Base-by-base conservation (phyloP, 2,329 filamentous ascomycete species). In the Clarireedia sp. region DNA sequence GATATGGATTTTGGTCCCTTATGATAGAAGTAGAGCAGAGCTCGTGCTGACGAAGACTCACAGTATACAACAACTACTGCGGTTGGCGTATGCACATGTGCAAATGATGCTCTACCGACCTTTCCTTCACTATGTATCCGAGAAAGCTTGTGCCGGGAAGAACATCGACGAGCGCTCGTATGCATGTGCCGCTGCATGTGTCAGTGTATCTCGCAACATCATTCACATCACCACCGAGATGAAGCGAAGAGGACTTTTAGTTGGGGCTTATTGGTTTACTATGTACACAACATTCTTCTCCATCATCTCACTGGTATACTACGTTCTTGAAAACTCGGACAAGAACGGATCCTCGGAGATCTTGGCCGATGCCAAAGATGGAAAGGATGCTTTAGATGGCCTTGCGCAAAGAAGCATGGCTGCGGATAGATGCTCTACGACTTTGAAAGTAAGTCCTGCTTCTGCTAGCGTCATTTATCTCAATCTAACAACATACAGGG, bases 241-340 rank as follows among this genome's bases (percentile, higher is more conserved):
- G 74, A 84, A 86, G 61, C 85, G 84, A 66, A 81, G 86, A 64
- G 81, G 85, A 3, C 75, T 89, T 6, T 74, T 94, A n/a, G 85
- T 86, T 59, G 89, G 89, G 0, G 86, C 88, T 0, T 91, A 90
- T 69, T 94, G 89, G 89, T 92, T 92, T 66, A 87, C 88, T 62
- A 82, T 92, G 67, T 92, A 90, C 67, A 90, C 87, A 2, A 86
- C 88, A 16, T 91, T 90, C 71, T 91, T 90, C 67, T 85, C 87
- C 14, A 86, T 92, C 33, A 74, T 94, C 33, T 89, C 89, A 0
- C 74, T 94, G 46, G 76, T 92, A 1, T 94, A 89, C 66, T 92
- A 87, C 66, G 86, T 87, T 0, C 75, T 90, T 14, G 89, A 92
- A 67, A 92, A 92, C 60, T 86, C 87, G 1, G 82, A 88, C 58